Evolutionary conservation across 129 eudicot genomes (phyloP).

Genomic region (Escallonia rubra): DNA sequence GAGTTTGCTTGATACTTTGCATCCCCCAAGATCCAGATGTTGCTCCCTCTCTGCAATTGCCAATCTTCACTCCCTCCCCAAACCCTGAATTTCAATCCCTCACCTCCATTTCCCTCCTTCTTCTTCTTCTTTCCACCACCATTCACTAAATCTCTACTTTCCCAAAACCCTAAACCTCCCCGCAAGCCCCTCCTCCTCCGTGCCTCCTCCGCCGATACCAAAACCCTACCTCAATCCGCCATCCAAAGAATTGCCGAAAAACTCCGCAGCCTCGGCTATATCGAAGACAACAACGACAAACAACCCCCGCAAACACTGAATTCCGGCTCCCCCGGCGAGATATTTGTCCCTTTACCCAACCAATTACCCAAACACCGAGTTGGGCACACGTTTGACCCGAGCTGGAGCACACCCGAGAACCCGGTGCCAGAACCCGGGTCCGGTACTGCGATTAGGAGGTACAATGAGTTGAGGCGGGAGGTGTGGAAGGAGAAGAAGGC

Average conservation of each 20-base stretch:
- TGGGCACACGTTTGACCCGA: slow-evolving; percentile 87
- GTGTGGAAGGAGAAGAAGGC: slow-evolving; percentile 52
- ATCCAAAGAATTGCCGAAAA: slow-evolving; percentile 83
- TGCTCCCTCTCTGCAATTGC: slow-evolving; percentile 26
- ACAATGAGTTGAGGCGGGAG: slow-evolving; percentile 48
- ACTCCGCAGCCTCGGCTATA: slow-evolving; percentile 83
- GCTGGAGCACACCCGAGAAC: slow-evolving; percentile 90
- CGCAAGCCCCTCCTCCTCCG: slow-evolving; percentile 18
- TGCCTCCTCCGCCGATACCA: slow-evolving; percentile 31
- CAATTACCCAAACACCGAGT: slow-evolving; percentile 70
- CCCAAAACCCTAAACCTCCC: slow-evolving; percentile 3
- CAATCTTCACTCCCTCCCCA: slow-evolving; percentile 27
- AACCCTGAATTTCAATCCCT: slow-evolving; percentile 32
- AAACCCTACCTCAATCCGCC: slow-evolving; percentile 62
- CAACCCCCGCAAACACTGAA: not conserved
- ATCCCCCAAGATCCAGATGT: slow-evolving; percentile 18
- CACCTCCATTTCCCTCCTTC: slow-evolving; percentile 12
- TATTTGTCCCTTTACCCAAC: slow-evolving; percentile 64
- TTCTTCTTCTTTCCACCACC: slow-evolving; percentile 8
- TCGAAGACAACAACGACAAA: slow-evolving; percentile 22
- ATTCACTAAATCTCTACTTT: slow-evolving; percentile 15
- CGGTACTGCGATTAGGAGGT: slow-evolving; percentile 52
- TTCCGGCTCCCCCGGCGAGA: slow-evolving; percentile 61
- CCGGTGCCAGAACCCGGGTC: slow-evolving; percentile 86
- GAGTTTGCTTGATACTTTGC: not conserved